Evolutionary conservation across 176 grass and related monocot species (phyloP), one percentile per base, ranked within the genome.

Genomic region (Luzula sylvatica): DNA sequence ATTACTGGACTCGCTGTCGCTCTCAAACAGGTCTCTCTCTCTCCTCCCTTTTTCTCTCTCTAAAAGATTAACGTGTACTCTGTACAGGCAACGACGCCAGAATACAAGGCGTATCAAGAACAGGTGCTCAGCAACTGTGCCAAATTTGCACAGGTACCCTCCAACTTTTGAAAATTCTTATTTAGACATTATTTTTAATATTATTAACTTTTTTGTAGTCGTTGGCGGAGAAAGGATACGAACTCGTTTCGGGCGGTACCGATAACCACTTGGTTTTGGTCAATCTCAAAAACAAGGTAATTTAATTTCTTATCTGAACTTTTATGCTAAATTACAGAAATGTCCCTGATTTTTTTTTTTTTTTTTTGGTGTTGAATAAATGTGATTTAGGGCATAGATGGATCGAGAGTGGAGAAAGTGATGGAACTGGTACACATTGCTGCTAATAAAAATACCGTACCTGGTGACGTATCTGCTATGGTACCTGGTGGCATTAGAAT

Each of bases 401-500:
- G 93, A 41, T 98, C 93, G 28, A 80, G 93, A 69, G 86, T 98
- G 35, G 93, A 98, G 69, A 98, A 83, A 65, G 86, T 98, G 52
- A 53, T 98, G 55, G 86, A 98, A 82, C 67, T 71, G 16, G 82
- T 98, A 20, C 93, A 98, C 63, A 98, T 98, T 83, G 86, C 93
- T 71, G 86, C 93, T 61, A 98, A 92, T 62, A 98, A 98, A 66
- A 98, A 98, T 55, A 98, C 93, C 5, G 93, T 98, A 65, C 93
- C 93, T 70, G 93, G 93, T 64, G 93, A 98, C 75, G 78, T 98
- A 41, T 98, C 93, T 55, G 86, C 93, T 73, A 87, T 98, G 86
- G 93, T 98, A 68, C 93, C 86, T 48, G 93, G 93, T 76, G 93
- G 93, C 67, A 92, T 98, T 63, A 90, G 93, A 79, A 98, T 98